These are phyloP conservation scores for Diplodia scrobiculata DNA, from an alignment of 2,329 filamentous ascomycete species.

Conservation along the genomic window DNA sequence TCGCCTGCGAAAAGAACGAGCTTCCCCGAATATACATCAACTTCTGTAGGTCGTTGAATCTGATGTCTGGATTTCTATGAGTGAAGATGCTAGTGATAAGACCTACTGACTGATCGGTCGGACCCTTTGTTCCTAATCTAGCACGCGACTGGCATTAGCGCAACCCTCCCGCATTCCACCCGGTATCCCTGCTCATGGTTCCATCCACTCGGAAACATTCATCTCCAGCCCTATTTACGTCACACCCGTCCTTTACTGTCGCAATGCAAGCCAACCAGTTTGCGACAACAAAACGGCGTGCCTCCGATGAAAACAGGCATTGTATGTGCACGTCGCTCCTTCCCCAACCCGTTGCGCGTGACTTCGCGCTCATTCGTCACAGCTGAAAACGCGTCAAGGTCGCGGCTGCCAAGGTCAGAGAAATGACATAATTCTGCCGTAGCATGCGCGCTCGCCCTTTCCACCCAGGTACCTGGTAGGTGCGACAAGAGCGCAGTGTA, in stretches of 20 bases:
- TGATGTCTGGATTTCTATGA: too few species aligned
- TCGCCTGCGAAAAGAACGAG: too few species aligned
- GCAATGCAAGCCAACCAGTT: not conserved
- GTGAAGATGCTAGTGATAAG: too few species aligned
- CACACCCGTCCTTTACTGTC: not conserved
- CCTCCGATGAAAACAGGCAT: not conserved
- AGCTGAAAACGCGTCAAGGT: conserved; percentile 1
- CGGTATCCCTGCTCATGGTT: conserved; percentile 1
- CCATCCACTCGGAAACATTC: conserved; percentile 5
- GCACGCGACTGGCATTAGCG: not conserved
- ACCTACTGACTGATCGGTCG: not conserved
- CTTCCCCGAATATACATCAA: too few species aligned
- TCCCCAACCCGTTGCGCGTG: not conserved
- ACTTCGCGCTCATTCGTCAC: not conserved
- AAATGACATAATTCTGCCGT: conserved; percentile 27
- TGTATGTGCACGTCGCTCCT: not conserved
- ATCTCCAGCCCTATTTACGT: conserved; percentile 15
- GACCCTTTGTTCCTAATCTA: not conserved
- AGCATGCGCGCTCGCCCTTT: not conserved
- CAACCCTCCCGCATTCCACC: not conserved
- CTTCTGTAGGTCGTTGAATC: too few species aligned
- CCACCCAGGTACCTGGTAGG: not conserved
- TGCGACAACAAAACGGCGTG: conserved; percentile 1
- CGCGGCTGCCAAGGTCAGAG: not conserved
- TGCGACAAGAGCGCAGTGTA: not conserved